Evolutionary conservation across 805 yeast genomes (phyloP), one percentile per base, ranked within the genome.

Genomic region (Sporopachydermia quercuum): DNA sequence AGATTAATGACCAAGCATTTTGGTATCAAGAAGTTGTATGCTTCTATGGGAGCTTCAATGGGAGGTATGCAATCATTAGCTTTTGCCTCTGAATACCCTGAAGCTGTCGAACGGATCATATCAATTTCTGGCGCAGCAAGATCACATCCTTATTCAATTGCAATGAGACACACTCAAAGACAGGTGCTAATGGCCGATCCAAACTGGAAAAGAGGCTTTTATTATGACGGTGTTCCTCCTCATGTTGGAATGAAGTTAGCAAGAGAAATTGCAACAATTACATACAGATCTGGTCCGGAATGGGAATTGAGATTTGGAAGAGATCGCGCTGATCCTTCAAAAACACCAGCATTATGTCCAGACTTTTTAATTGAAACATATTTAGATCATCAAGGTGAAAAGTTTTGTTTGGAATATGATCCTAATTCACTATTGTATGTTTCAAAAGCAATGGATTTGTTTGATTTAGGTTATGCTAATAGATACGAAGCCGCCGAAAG

Each of bases 11-110:
- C 58, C 18, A 70, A 76, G 37, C 74, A 70, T 37, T 73, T 86
- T 42, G 76, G 77, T 1, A 78, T 80, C 19, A 37, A 49, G 1
- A 78, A 73, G 53, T 59, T 87, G 17, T 72, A 74, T 56, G 94
- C 94, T 2, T 71, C 84, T 1, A 74, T 87, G 4, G 96, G 96
- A 4, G 78, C 94, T 2, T 83, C 94, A 0, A 83, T 87, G 93
- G 96, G 96, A n/a, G 96, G 96, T n/a, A 85, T 87, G 96, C 96
- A 86, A 61, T 77, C 89, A 5, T 66, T 87, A 41, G 94, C 96
- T 0, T 83, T 76, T 56, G 94, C 85, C 1, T 70, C 74, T 54
- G 94, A 81, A 52, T 87, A 81, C 50, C 81, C 93, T 1, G 77
- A 78, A 37, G 71, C 67, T 41, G 95, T 86, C 3, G 70, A 68